Evolutionary conservation across 2,329 filamentous ascomycete species (phyloP), one percentile per base, ranked within the genome.

Genomic region (Fusarium sp.): DNA sequence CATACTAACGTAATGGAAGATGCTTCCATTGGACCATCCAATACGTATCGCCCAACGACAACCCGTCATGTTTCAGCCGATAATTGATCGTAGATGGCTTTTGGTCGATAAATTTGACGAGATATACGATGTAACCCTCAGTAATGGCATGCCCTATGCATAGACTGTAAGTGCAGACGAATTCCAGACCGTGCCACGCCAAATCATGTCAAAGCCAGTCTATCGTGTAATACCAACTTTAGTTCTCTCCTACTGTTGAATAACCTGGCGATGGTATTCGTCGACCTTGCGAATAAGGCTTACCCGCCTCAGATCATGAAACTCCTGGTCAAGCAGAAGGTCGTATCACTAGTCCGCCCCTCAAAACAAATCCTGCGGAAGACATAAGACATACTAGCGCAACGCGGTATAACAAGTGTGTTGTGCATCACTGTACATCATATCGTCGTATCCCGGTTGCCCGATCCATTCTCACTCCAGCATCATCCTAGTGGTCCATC

Each of bases 401-500:
- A 35, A 48, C 24, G 39, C 51, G 17, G 44, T 52, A 51, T 39
- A 42, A 51, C 31, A 42, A 26, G 41, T 31, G 33, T 55, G 49
- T 20, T 49, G 51, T 28, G 31, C 35, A 44, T 63, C 38, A 51
- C 57, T 56, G 28, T 63, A 42, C 61, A 71, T 67, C 73, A 69
- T 57, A 63, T 63, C 35, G 54, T 62, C 35, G 47, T 48, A 67
- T 66, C 61, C 71, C 48, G 64, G 67, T 47, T 51, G 62, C 47
- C 63, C 62, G 56, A 63, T 60, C 56, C 56, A 56, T 63, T 41
- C 18, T 31, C 39, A 39, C 41, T 54, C 70, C 56, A 62, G 70
- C 68, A 69, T 75, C 17, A 75, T 66, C 73, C 76, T 52, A 15
- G 75, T 51, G 55, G 48, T 36, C 33, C 72, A 69, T 77, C 60